These are phyloP conservation scores for Ustilago trichophora DNA, from an alignment of 1,284 basidiomycete genomes.

Conservation along the genomic window DNA sequence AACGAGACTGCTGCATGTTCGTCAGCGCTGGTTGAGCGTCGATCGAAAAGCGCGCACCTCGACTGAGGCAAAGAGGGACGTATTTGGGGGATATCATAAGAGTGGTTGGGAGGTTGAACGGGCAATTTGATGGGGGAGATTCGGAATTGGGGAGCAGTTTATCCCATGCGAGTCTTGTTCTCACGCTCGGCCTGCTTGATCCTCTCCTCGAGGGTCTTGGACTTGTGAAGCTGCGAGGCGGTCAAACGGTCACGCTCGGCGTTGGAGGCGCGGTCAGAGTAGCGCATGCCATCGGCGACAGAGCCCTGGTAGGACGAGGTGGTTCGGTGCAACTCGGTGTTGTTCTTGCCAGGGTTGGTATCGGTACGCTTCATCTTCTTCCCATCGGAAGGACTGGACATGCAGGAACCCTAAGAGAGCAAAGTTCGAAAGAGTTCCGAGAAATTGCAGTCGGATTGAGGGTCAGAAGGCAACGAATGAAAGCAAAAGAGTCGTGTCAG, in stretches of 20 bases:
- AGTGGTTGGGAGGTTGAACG: background rate
- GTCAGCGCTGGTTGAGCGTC: too few species aligned
- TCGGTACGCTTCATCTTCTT: conserved; percentile 66
- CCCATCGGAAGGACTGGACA: conserved; percentile 56
- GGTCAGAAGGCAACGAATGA: too few species aligned
- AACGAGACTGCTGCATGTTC: background rate
- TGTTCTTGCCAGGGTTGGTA: conserved; percentile 59
- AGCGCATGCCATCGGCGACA: conserved; percentile 64
- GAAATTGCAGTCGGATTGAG: too few species aligned
- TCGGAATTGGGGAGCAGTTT: background rate
- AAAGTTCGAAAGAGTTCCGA: background rate
- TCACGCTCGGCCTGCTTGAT: conserved; percentile 63
- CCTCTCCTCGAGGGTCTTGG: conserved; percentile 65
- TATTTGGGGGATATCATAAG: background rate
- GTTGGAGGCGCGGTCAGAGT: conserved; percentile 59
- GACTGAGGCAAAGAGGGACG: background rate
- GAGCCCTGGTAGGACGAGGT: conserved; percentile 66
- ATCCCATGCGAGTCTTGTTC: conserved; percentile 41
- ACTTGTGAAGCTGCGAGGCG: conserved; percentile 65
- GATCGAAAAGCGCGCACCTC: background rate
- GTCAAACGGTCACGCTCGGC: conserved; percentile 58
- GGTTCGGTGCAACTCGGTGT: conserved; percentile 65
- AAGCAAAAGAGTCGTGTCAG: too few species aligned
- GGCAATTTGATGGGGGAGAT: background rate
- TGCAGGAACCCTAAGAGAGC: conserved; percentile 48